Percentiles rank a stretch among this genome's conserved stretches.
These are phyloP conservation scores for Umbilicaria muhlenbergii DNA, from an alignment of 495 filamentous ascomycete genomes.

Conservation along the genomic window DNA sequence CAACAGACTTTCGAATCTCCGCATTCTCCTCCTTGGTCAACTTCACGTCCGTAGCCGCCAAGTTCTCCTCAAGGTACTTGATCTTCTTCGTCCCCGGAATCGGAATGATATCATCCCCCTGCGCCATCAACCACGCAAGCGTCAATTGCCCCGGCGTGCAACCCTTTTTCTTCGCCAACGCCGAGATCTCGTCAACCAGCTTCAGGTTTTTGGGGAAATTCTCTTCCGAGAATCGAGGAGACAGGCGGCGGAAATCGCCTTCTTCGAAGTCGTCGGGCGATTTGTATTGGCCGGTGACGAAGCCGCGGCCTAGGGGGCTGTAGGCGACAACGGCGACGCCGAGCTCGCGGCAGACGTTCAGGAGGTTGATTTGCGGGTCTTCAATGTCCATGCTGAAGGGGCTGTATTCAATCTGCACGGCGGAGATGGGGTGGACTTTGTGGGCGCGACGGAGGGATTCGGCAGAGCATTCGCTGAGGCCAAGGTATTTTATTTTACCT, in stretches of 20 bases:
- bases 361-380: conserved; percentile 25
- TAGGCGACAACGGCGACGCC: conserved; percentile 30
- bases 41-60: conserved; percentile 26
- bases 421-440: conserved; percentile 36
- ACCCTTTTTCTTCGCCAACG: conserved; percentile 30
- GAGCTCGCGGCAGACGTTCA: conserved; percentile 32
- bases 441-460: conserved; percentile 42
- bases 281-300: conserved; percentile 24
- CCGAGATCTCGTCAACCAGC: conserved; percentile 23
- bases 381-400: conserved; percentile 38
- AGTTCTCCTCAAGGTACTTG: conserved; percentile 42
- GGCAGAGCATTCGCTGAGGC: conserved; percentile 38
- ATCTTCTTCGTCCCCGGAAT: conserved; percentile 43
- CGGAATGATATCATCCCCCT: conserved; percentile 37
- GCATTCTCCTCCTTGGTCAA: conserved; percentile 33
- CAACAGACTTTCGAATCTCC: conserved; percentile 30
- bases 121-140: conserved; percentile 36
- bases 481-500: conserved; percentile 36
- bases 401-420: conserved; percentile 40
- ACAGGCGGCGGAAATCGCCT: conserved; percentile 15
- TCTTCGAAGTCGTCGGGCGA: conserved; percentile 18
- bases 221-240: conserved; percentile 33
- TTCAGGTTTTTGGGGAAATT: conserved; percentile 34
- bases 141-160: conserved; percentile 28
- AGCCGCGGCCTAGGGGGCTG: conserved; percentile 29